Evolutionary conservation across 768 basidiomycete species (phyloP).

Genomic region (Lyophyllum semitale): DNA sequence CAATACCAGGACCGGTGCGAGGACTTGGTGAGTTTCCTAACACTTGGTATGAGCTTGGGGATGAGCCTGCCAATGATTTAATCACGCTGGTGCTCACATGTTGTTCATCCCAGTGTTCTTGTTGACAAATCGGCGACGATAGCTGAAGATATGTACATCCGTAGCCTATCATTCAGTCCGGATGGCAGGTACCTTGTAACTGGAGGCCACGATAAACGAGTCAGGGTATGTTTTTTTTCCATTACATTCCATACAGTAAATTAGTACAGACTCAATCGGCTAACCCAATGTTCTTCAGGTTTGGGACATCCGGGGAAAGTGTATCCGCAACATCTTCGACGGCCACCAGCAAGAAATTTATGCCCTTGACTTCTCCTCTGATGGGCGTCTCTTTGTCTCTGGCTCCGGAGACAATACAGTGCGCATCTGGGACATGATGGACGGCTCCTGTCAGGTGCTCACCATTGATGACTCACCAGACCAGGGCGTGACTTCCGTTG

Average conservation of each 20-base stretch:
- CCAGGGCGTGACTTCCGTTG: conserved; percentile 78
- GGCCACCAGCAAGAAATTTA: conserved; percentile 95
- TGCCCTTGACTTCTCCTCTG: conserved; percentile 85
- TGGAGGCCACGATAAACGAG: conserved; percentile 88
- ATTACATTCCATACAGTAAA: too few species aligned
- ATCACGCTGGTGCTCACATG: background rate
- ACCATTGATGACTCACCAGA: conserved; percentile 58
- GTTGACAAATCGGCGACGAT: conserved; percentile 74
- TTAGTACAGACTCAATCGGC: conserved; percentile 19
- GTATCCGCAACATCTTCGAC: conserved; percentile 78
- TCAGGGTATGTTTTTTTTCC: conserved; percentile 69
- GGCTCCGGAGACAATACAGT: conserved; percentile 76
- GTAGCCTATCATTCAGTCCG: conserved; percentile 89
- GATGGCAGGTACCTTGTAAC: conserved; percentile 90
- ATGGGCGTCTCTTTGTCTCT: conserved; percentile 84
- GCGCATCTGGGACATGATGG: conserved; percentile 48
- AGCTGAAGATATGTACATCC: conserved; percentile 84
- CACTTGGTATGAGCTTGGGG: conserved; percentile 2
- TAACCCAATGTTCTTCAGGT: conserved; percentile 67
- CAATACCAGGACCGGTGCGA: conserved; percentile 84
- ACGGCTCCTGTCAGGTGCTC: conserved; percentile 41
- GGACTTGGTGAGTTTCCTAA: conserved; percentile 69
- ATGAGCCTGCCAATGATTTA: background rate
- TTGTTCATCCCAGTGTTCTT: conserved; percentile 57
- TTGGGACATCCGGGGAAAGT: conserved; percentile 86